phyloP scores from a whole-genome alignment of 176 grass and related monocot species.

The Zoysia pacifica region DNA sequence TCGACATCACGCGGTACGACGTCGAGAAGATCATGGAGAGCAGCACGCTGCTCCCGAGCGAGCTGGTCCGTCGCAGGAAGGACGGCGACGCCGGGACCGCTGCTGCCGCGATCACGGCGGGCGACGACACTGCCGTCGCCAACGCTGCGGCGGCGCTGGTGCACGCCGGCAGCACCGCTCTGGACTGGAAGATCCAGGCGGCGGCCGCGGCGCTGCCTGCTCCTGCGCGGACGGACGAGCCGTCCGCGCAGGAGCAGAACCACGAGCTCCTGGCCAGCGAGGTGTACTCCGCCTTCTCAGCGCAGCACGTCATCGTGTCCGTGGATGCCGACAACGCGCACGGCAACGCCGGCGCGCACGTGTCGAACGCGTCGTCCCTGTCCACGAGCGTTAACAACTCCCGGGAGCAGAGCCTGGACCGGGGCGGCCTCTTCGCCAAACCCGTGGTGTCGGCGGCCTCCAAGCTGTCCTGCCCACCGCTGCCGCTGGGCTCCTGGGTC shows the following conservation, averaged over 20 bases:
- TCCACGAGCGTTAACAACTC: slow-evolving; percentile 52
- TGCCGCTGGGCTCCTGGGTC: slow-evolving; percentile 56
- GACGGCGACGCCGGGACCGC: not conserved
- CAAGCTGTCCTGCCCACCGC: slow-evolving; percentile 35
- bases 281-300: slow-evolving; percentile 43
- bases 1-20: slow-evolving; percentile 82
- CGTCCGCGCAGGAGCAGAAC: not conserved
- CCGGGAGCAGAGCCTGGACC: slow-evolving; percentile 66
- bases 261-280: slow-evolving; percentile 42
- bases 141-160: slow-evolving; percentile 20
- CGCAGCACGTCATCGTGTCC: slow-evolving; percentile 44
- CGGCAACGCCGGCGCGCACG: not conserved
- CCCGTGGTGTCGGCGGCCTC: slow-evolving; percentile 21
- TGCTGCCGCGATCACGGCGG: not conserved
- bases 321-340: not conserved
- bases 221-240: not conserved
- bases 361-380: slow-evolving; percentile 51
- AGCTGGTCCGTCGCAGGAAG: slow-evolving; percentile 58
- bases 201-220: not conserved
- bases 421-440: slow-evolving; percentile 60
- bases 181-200: slow-evolving; percentile 28
- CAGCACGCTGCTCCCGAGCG: slow-evolving; percentile 70
- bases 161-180: slow-evolving; percentile 1
- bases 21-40: slow-evolving; percentile 93
- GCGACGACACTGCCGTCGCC: not conserved